phyloP scores from a whole-genome alignment of 2,329 filamentous ascomycete species.

The Pseudocercospora crystallina region DNA sequence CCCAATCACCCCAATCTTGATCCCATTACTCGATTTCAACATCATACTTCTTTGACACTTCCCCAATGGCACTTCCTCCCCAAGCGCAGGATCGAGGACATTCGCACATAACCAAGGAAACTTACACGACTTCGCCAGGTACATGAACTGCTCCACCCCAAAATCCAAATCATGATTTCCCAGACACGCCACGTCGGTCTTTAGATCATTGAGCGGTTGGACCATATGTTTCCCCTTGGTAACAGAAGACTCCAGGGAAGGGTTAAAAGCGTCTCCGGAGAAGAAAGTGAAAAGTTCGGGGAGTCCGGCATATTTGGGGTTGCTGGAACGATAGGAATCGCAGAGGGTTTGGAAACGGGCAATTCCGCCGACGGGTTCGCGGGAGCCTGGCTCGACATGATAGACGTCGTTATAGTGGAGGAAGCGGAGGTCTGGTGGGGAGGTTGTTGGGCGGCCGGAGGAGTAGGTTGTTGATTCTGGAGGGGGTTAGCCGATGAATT shows the following conservation, averaged over 20 bases:
- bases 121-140: constrained; percentile 70
- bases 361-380: constrained; percentile 79
- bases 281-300: constrained; percentile 75
- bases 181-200: constrained; percentile 77
- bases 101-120: constrained; percentile 93
- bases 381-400: constrained; percentile 73
- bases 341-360: constrained; percentile 76
- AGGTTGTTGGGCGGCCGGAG: constrained; percentile 8
- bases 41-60: constrained; percentile 74
- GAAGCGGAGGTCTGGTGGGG: constrained; percentile 71
- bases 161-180: constrained; percentile 96
- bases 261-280: constrained; percentile 90
- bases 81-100: constrained; percentile 78
- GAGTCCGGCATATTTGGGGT: constrained; percentile 61
- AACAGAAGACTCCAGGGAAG: constrained; percentile 81
- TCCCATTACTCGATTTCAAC: constrained; percentile 75
- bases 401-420: constrained; percentile 95
- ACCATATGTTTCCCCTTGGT: constrained; percentile 93
- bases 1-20: constrained; percentile 83
- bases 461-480: constrained; percentile 28
- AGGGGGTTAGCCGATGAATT: constrained; percentile 2
- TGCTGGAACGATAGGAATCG: constrained; percentile 61
- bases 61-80: constrained; percentile 71
- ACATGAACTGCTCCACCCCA: constrained; percentile 75
- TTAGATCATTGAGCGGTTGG: constrained; percentile 73